These are phyloP conservation scores for Aspergillus aculeatus DNA, from an alignment of 2,329 filamentous ascomycete genomes.

Conservation along the genomic window DNA sequence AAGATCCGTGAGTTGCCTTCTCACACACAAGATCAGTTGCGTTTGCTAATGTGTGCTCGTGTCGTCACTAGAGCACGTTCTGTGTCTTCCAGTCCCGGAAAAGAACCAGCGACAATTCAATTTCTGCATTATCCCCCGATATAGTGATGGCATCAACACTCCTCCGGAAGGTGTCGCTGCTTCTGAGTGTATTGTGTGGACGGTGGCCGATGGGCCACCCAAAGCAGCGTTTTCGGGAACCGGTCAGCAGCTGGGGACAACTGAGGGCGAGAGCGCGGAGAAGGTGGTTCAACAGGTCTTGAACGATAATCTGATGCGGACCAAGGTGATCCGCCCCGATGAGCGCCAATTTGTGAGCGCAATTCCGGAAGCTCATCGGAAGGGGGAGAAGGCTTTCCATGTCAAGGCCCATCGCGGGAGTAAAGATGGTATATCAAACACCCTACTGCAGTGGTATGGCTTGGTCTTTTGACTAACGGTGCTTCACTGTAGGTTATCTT, in stretches of 20 bases:
- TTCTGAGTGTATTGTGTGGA: slow-evolving; percentile 60
- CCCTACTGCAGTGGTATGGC: not conserved
- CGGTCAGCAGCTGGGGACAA: slow-evolving; percentile 45
- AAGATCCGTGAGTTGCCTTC: slow-evolving; percentile 45
- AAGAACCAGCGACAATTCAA: slow-evolving; percentile 64
- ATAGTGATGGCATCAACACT: slow-evolving; percentile 50
- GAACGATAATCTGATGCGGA: slow-evolving; percentile 49
- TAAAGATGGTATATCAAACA: slow-evolving; percentile 58
- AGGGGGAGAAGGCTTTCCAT: slow-evolving; percentile 63
- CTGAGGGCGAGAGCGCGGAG: slow-evolving; percentile 48
- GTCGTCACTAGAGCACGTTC: slow-evolving; percentile 49
- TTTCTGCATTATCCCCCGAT: slow-evolving; percentile 59
- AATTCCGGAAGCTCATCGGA: slow-evolving; percentile 59
- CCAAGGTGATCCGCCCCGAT: slow-evolving; percentile 53
- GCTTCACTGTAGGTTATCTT: slow-evolving; percentile 53
- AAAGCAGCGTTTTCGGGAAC: slow-evolving; percentile 46
- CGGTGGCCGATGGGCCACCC: slow-evolving; percentile 54
- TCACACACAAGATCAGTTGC: not conserved
- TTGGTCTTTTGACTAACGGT: not conserved
- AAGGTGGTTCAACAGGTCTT: slow-evolving; percentile 46
- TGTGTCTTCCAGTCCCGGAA: slow-evolving; percentile 64
- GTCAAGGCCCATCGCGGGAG: slow-evolving; percentile 64
- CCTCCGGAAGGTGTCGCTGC: slow-evolving; percentile 42
- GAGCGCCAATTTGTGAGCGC: slow-evolving; percentile 60
- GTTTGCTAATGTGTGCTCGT: slow-evolving; percentile 12